Conservation (phyloP, 208 protist species). For the Porcisia hertigi region DNA sequence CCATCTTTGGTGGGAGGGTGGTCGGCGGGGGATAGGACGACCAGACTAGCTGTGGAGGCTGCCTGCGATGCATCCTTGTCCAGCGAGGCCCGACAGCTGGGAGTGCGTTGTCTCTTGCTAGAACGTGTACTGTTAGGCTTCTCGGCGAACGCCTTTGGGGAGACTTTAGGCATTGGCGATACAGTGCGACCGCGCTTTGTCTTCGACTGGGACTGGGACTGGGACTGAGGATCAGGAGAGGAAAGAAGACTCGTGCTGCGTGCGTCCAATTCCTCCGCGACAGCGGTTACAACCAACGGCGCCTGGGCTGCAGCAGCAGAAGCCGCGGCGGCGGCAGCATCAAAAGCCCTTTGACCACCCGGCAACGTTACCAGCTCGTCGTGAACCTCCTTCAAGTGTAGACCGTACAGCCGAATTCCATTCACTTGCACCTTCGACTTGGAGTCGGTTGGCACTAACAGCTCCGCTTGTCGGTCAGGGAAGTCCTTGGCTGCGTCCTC, state of each 20-base stretch:
- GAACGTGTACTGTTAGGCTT: neutral
- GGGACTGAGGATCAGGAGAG: neutral
- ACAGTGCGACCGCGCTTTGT: neutral
- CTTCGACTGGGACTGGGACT: constrained; percentile 1
- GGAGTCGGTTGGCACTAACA: constrained; percentile 4
- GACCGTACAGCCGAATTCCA: constrained; percentile 42
- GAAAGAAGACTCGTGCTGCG: constrained; percentile 9
- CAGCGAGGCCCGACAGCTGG: neutral
- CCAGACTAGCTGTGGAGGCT: neutral
- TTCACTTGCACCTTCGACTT: constrained; percentile 22
- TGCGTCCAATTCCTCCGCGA: neutral
- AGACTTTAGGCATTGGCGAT: constrained; percentile 5
- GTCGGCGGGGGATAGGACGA: neutral
- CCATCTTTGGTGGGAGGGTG: neutral
- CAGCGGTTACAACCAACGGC: neutral
- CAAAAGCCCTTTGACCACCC: constrained; percentile 27
- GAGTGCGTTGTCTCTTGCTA: neutral
- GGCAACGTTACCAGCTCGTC: constrained; percentile 38
- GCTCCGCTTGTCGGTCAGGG: constrained; percentile 20
- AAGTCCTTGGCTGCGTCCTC: constrained; percentile 59
- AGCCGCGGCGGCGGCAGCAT: constrained; percentile 8
- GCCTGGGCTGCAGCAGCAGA: neutral
- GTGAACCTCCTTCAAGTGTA: constrained; percentile 37
- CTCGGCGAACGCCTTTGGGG: neutral
- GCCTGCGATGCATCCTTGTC: constrained; percentile 5